Percentiles rank a stretch among this genome's conserved stretches.
Conservation (phyloP, 2,329 filamentous ascomycete genomes). For the Chaetomium olivaceum region DNA sequence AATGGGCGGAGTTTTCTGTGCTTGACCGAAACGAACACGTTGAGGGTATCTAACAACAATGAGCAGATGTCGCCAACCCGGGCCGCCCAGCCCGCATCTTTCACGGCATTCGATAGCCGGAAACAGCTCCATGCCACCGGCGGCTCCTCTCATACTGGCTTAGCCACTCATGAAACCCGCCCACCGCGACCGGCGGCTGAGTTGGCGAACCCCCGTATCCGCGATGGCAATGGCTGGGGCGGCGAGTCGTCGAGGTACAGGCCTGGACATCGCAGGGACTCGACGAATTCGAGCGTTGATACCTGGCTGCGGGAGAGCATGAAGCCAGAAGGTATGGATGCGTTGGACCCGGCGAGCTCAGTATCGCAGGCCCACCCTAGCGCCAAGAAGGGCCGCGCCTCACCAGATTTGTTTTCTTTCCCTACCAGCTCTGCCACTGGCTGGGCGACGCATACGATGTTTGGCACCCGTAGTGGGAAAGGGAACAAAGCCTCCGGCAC, state of each 20-base stretch:
- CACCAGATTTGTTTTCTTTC: slow-evolving; percentile 58
- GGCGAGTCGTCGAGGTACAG: slow-evolving; percentile 46
- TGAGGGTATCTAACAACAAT: slow-evolving; percentile 31
- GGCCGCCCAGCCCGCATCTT: slow-evolving; percentile 36
- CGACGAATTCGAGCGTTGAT: slow-evolving; percentile 53
- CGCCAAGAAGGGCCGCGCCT: slow-evolving; percentile 36
- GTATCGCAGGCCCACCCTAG: slow-evolving; percentile 31
- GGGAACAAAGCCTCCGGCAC: slow-evolving; percentile 38
- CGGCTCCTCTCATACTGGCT: slow-evolving; percentile 30
- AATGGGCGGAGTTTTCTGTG: slow-evolving; percentile 40
- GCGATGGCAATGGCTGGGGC: slow-evolving; percentile 46
- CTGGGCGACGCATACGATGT: slow-evolving; percentile 53
- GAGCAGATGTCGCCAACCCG: slow-evolving; percentile 20
- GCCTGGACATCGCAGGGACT: slow-evolving; percentile 45
- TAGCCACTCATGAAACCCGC: slow-evolving; percentile 33
- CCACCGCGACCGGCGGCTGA: slow-evolving; percentile 52
- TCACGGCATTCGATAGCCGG: slow-evolving; percentile 39
- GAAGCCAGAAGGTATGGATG: slow-evolving; percentile 41
- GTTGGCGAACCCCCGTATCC: slow-evolving; percentile 41
- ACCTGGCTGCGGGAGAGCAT: slow-evolving; percentile 60
- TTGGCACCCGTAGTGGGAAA: slow-evolving; percentile 43
- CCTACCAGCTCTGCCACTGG: slow-evolving; percentile 44
- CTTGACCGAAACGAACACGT: slow-evolving; percentile 37
- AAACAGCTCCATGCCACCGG: slow-evolving; percentile 32
- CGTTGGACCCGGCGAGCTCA: slow-evolving; percentile 29